Conservation (phyloP, 2,329 filamentous ascomycete species). For the Periglandula ipomoeae region DNA sequence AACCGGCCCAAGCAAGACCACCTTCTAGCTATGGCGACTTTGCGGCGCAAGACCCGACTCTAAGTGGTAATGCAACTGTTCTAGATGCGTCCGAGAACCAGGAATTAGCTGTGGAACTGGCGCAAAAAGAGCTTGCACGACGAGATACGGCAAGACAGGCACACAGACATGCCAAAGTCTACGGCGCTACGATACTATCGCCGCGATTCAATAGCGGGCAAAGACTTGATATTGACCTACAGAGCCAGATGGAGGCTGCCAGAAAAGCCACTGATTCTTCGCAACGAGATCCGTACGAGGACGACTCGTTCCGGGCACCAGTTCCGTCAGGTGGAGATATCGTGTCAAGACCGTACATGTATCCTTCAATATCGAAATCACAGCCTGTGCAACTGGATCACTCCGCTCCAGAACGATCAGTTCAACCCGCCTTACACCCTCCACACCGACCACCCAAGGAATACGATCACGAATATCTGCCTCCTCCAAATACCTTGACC, state of each 20-base stretch:
- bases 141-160: constrained; percentile 53
- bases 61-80: constrained; percentile 47
- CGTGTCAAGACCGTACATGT: constrained; percentile 34
- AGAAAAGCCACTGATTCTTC: constrained; percentile 33
- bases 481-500: not conserved
- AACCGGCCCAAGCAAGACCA: constrained; percentile 11
- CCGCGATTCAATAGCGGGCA: not conserved
- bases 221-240: constrained; percentile 34
- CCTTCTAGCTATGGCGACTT: constrained; percentile 34
- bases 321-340: constrained; percentile 18
- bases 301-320: not conserved
- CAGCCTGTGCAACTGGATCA: constrained; percentile 36
- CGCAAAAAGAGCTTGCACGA: constrained; percentile 60
- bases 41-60: constrained; percentile 50
- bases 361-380: constrained; percentile 48
- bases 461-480: constrained; percentile 6
- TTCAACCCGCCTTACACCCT: constrained; percentile 15
- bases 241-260: constrained; percentile 43
- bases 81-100: constrained; percentile 63
- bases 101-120: constrained; percentile 68
- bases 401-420: constrained; percentile 10
- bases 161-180: constrained; percentile 37
- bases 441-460: constrained; percentile 26
- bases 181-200: constrained; percentile 6
- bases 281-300: not conserved